Base-by-base conservation (phyloP, 164 flowering plant genomes). In the Berberis thunbergii region DNA sequence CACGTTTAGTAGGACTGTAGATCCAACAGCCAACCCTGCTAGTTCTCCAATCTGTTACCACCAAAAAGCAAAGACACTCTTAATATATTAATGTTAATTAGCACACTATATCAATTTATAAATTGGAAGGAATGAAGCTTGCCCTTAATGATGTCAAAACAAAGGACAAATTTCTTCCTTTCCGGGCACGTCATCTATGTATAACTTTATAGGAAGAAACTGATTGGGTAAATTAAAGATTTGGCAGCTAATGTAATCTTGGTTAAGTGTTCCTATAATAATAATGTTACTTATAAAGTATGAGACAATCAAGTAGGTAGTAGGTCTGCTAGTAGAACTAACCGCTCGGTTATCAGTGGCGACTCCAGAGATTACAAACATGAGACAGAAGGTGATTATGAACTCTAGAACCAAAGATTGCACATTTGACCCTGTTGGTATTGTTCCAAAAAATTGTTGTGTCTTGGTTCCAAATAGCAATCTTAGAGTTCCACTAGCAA, bases 21-120 rank as follows among this genome's bases (percentile, higher is more conserved):
- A 64, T 6, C 98, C 98, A 52, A 87, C 85, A 0, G 96, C 96
- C 56, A 91, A 78, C 7, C 96, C 96, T 2, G 92, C 98, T 10
- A 89, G 85, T 64, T 91, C 95, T 56, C 96, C 94, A 56, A 91
- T 80, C 98, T 91, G 83, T 70, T 77, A 2, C 11, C 67, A 7
- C 44, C 49, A 67, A 40, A 49, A 42, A 2, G 42, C 4, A 49
- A 40, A 50, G 53, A 41, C 12, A 6, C 12, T 10, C 26, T n/a
- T 13, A 5, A 1, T 11, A 43, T 26, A 26, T 26, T 26, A 26
- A 26, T 26, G 26, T 26, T 26, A 26, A 26, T 26, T 26, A 26
- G 26, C 26, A 26, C 26, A 26, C 26, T 26, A 26, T 26, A 26
- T 26, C 26, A 26, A 26, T 26, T 26, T 26, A 26, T 26, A 26